Evolutionary conservation across 768 basidiomycete genomes (phyloP).

Genomic region (Rhizopogon vesiculosus): DNA sequence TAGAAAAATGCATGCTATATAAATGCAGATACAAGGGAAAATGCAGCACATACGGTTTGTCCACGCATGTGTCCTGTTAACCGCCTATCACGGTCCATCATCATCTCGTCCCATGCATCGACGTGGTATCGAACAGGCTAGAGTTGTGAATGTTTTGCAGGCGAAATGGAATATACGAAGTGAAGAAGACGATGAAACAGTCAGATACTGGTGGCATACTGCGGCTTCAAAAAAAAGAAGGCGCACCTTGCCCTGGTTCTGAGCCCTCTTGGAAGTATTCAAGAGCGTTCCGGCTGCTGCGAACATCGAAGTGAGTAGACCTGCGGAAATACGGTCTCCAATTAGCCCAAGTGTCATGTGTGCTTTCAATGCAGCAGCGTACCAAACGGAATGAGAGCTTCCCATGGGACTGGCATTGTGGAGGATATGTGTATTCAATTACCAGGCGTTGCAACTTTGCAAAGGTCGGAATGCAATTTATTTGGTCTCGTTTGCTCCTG

Average conservation of each 20-base stretch:
- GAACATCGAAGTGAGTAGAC: conserved; percentile 83
- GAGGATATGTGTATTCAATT: not conserved
- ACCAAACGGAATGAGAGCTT: conserved; percentile 97
- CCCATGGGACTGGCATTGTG: conserved; percentile 94
- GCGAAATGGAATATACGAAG: not conserved
- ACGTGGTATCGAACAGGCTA: conserved; percentile 82
- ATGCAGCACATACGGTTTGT: conserved; percentile 63
- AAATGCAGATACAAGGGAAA: not conserved
- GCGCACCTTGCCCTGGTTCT: conserved; percentile 88
- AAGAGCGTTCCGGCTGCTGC: conserved; percentile 86
- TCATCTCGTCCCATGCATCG: conserved; percentile 92
- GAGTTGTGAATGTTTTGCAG: not conserved
- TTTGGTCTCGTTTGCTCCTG: conserved; percentile 18
- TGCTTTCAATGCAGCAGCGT: conserved; percentile 1
- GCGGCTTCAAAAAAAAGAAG: not conserved
- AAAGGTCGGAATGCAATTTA: conserved; percentile 2
- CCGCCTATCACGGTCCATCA: conserved; percentile 89
- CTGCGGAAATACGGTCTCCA: conserved; percentile 32
- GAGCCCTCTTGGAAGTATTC: conserved; percentile 68
- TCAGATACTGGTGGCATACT: not conserved
- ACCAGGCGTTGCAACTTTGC: not conserved
- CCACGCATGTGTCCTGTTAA: conserved; percentile 85
- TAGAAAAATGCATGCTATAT: conserved; percentile 22
- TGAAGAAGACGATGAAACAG: not conserved
- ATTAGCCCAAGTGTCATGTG: not conserved